These are phyloP conservation scores for Przewalskia tangutica DNA, from an alignment of 257 asterid genomes.

Conservation along the genomic window DNA sequence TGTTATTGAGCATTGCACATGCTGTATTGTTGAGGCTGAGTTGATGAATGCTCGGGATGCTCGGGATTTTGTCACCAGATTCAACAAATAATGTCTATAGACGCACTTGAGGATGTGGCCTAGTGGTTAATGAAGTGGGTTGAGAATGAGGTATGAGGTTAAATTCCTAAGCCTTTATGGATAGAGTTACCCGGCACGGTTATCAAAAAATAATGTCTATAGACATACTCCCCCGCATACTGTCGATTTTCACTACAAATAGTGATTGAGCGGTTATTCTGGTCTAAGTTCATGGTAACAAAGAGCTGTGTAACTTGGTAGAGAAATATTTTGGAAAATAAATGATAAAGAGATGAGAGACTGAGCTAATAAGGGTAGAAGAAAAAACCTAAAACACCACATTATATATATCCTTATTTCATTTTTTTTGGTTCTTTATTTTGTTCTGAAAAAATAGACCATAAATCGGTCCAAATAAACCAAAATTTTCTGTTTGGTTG, in stretches of 20 bases:
- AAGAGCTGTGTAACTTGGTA: background rate
- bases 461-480: background rate
- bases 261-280: background rate
- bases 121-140: background rate
- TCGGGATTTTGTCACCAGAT: background rate
- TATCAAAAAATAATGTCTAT: background rate
- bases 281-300: background rate
- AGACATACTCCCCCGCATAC: background rate
- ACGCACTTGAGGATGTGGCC: background rate
- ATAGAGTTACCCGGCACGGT: background rate
- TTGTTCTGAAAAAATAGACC: too few relatives aligned
- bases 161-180: background rate
- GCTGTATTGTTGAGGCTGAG: background rate
- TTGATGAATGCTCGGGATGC: background rate
- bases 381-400: too few relatives aligned
- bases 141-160: background rate
- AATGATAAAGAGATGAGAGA: background rate
- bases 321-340: background rate
- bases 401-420: background rate
- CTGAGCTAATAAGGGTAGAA: background rate
- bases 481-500: background rate
- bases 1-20: background rate
- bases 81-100: background rate
- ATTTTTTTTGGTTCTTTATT: background rate
- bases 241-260: background rate